These are phyloP conservation scores for Plantago major DNA, from an alignment of 257 asterid genomes.

Conservation along the genomic window DNA sequence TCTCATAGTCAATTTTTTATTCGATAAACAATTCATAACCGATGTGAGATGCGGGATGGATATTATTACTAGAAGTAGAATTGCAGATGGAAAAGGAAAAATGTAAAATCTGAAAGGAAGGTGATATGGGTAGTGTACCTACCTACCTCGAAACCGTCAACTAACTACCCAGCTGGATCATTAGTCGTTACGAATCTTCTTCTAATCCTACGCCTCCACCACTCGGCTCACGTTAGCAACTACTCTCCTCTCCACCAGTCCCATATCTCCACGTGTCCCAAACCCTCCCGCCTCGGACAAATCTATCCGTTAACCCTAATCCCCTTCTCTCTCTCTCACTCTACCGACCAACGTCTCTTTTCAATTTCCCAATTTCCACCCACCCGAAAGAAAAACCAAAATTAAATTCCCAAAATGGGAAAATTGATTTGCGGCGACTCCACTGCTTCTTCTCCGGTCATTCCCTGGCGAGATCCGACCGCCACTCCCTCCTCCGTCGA, in stretches of 20 bases:
- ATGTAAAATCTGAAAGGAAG: no score
- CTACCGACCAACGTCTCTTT: slow-evolving; percentile 35
- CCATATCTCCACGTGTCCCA: slow-evolving; percentile 40
- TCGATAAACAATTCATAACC: no score
- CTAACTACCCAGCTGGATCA: no score
- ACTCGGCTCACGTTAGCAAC: no score
- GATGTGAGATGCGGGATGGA: no score
- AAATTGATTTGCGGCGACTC: slow-evolving; percentile 88
- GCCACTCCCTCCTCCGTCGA: slow-evolving; percentile 47
- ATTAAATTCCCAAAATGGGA: slow-evolving; percentile 48
- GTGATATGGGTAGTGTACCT: no score
- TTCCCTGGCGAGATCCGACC: slow-evolving; percentile 86
- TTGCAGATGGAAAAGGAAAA: no score
- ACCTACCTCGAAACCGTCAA: no score
- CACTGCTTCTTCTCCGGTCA: slow-evolving; percentile 77
- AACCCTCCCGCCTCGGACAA: slow-evolving; percentile 31
- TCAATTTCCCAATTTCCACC: not conserved
- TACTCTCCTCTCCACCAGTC: not conserved
- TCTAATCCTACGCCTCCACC: no score
- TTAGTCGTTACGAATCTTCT: no score
- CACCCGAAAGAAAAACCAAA: slow-evolving; percentile 8
- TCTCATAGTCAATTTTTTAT: no score
- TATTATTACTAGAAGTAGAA: no score
- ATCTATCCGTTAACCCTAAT: slow-evolving; percentile 63
- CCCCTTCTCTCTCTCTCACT: slow-evolving; percentile 20